Conservation (phyloP, 495 filamentous ascomycete species). For the Xylaria bambusicola region DNA sequence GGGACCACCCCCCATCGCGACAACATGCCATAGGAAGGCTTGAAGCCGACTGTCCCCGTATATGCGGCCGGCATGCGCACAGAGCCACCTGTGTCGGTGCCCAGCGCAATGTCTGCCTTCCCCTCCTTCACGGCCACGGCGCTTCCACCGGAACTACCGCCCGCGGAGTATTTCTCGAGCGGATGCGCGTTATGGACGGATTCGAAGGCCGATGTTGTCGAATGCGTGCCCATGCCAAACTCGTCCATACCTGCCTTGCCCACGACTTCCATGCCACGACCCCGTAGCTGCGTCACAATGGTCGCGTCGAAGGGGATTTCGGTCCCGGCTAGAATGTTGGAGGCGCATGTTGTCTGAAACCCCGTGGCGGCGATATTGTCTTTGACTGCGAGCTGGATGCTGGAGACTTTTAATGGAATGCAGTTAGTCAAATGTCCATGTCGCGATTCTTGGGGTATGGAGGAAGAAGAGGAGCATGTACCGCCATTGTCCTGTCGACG, state of each 20-base stretch:
- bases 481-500: neutral
- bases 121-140: slow-evolving; percentile 77
- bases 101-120: slow-evolving; percentile 76
- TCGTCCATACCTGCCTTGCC: slow-evolving; percentile 95
- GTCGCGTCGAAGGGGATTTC: slow-evolving; percentile 81
- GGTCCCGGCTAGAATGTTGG: slow-evolving; percentile 69
- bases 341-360: slow-evolving; percentile 78
- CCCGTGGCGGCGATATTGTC: slow-evolving; percentile 76
- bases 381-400: slow-evolving; percentile 67
- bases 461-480: neutral
- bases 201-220: slow-evolving; percentile 71
- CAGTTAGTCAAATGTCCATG: neutral
- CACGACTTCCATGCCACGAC: slow-evolving; percentile 64
- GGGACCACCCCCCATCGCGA: slow-evolving; percentile 90
- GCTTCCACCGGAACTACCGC: slow-evolving; percentile 93
- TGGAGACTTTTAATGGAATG: neutral
- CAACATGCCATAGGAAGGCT: slow-evolving; percentile 84
- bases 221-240: slow-evolving; percentile 97
- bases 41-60: slow-evolving; percentile 84
- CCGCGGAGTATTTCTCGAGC: slow-evolving; percentile 61
- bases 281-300: slow-evolving; percentile 66
- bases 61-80: slow-evolving; percentile 92
- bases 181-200: slow-evolving; percentile 55
- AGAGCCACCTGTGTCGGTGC: slow-evolving; percentile 94
- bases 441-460: neutral